phyloP scores from a whole-genome alignment of 352 stramenopile genomes.

The Globisporangium spiculum region DNA sequence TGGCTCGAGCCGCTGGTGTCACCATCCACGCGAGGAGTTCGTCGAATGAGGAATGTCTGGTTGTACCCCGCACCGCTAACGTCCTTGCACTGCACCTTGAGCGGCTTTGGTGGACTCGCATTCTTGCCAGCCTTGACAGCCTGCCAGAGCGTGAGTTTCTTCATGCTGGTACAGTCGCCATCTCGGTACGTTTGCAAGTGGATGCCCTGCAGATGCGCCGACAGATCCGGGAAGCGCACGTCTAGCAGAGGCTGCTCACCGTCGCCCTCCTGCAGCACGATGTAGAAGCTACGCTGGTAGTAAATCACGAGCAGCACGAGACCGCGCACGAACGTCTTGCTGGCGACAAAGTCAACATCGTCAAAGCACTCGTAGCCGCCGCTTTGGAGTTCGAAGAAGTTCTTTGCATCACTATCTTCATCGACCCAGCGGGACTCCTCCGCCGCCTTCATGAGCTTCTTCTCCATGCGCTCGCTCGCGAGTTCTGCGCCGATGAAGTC shows the following conservation, averaged over 20 bases:
- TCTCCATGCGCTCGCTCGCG: constrained; percentile 70
- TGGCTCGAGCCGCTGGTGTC: constrained; percentile 10
- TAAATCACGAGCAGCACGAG: constrained; percentile 84
- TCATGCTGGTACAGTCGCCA: constrained; percentile 82
- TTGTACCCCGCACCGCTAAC: constrained; percentile 80
- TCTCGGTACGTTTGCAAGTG: constrained; percentile 82
- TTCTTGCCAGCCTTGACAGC: constrained; percentile 46
- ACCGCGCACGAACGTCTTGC: constrained; percentile 84
- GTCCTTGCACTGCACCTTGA: constrained; percentile 83
- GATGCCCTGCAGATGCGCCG: constrained; percentile 83
- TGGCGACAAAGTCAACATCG: constrained; percentile 80
- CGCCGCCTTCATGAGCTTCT: constrained; percentile 85
- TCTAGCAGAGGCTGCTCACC: constrained; percentile 93
- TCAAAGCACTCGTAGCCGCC: constrained; percentile 86
- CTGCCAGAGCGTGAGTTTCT: constrained; percentile 94
- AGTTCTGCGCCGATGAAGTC: constrained; percentile 86
- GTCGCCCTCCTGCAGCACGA: constrained; percentile 86
- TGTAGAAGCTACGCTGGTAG: constrained; percentile 89
- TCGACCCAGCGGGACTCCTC: constrained; percentile 91
- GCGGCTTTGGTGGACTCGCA: constrained; percentile 66
- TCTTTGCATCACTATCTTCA: constrained; percentile 59
- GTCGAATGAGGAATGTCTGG: constrained; percentile 83
- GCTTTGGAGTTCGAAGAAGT: constrained; percentile 94
- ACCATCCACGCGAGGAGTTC: constrained; percentile 41
- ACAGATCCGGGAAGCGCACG: constrained; percentile 93